Evolutionary conservation across 2,329 filamentous ascomycete species (phyloP).

Genomic region (Fusarium sarcochroum): DNA sequence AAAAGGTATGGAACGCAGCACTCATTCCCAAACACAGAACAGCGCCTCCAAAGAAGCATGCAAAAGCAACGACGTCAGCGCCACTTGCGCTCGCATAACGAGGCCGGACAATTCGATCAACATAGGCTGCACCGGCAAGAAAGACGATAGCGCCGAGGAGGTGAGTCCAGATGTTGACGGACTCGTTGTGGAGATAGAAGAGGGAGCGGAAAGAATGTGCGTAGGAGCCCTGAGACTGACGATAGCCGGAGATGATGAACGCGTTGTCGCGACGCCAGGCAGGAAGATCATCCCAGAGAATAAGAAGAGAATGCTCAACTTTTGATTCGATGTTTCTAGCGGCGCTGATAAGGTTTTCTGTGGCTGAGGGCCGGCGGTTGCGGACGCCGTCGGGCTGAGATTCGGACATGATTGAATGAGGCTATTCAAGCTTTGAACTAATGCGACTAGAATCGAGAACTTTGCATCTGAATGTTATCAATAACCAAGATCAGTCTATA

Average conservation of each 20-base stretch:
- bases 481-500: neutral
- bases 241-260: constrained; percentile 69
- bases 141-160: constrained; percentile 76
- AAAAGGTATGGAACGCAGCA: constrained; percentile 86
- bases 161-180: constrained; percentile 75
- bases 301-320: constrained; percentile 58
- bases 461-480: neutral
- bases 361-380: constrained; percentile 50
- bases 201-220: constrained; percentile 62
- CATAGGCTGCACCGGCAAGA: constrained; percentile 62
- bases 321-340: constrained; percentile 55
- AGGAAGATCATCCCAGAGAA: constrained; percentile 72
- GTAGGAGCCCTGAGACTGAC: constrained; percentile 65
- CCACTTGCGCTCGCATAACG: constrained; percentile 74
- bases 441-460: neutral
- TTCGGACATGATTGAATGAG: constrained; percentile 40
- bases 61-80: constrained; percentile 79
- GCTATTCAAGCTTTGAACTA: constrained; percentile 19
- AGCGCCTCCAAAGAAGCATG: constrained; percentile 84
- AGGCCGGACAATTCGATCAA: constrained; percentile 72
- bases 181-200: constrained; percentile 71
- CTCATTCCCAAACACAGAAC: constrained; percentile 83
- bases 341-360: constrained; percentile 45
- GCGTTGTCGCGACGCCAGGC: constrained; percentile 72
- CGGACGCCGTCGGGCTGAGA: constrained; percentile 39